Evolutionary conservation across 345 rosid genomes (phyloP), one percentile per base, ranked within the genome.

Genomic region (Carallia pectinifolia): DNA sequence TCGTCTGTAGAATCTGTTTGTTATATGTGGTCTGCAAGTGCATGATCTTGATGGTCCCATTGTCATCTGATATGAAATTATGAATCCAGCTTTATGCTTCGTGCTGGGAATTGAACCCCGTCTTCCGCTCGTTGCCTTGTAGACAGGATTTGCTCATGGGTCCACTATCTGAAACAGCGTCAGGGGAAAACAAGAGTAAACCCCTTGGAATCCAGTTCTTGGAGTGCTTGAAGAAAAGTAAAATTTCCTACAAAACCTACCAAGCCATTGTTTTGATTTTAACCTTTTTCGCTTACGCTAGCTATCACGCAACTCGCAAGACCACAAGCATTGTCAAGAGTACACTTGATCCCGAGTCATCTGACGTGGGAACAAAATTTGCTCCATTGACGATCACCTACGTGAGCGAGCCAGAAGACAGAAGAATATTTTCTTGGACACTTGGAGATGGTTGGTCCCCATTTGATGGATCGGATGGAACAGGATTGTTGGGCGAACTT

Each of bases 281-380:
- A 6, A 95, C 99, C 30, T 92, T 95, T 65, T 75, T 92, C 0
- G 91, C 99, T 2, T 95, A 92, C 65, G 33, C 93, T 2, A 82
- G 91, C 80, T 95, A 89, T 75, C 99, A 95, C 79, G 91, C 93
- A 0, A 81, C 97, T 6, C 77, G 99, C 40, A 95, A 95, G 81
- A 90, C 97, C 37, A 87, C 91, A 31, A 95, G 99, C 83, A 85
- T 95, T 68, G 99, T 95, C 60, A 90, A 95, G 70, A 90, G 97
- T 67, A 77, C 89, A 7, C 97, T 95, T 34, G 99, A 95, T 79
- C 99, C 97, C 2, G 76, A 73, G 5, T 81, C 90, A 58, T 68
- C 87, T 0, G 77, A 81, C 44, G 4, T 55, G 38, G 82, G 84
- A 44, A 79, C 84, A 63, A 77, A 73, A 34, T 69, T 62, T n/a